Base-by-base conservation (phyloP, 1,284 basidiomycete species). In the Rhodotorula sp. region DNA sequence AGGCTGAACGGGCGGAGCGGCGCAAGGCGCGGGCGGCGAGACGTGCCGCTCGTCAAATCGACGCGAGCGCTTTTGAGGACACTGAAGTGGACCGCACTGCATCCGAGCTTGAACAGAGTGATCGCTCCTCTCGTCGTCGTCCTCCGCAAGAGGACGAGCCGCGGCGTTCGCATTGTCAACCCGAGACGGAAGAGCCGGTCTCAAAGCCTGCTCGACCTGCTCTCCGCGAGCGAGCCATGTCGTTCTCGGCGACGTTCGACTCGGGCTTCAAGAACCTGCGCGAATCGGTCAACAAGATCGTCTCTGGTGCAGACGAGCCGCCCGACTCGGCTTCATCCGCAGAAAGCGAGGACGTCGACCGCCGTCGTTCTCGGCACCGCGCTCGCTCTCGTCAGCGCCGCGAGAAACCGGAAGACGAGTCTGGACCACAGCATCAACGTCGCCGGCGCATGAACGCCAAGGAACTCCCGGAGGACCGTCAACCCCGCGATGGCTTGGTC, bases 201-300 rank as follows among this genome's bases (percentile, higher is more conserved):
- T 14, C 37, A 3, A 42, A 42, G 37, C 37, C 37, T 42, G 37
- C 37, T 10, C 20, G 49, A n/a, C 49, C 49, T n/a, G 24, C 49
- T 0, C 12, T 51, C 0, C 49, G 49, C 49, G 49, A 51, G 26
- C 49, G 70, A 6, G 70, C 70, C 20, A 64, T 63, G 63, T 70
- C 68, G 1, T 44, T 73, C 22, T 68, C 66, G 3, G 66, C 69
- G 20, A 62, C 58, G 14, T 24, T 68, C 24, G 72, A 70, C 22
- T 64, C 66, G 6, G 68, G 71, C 24, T 30, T 73, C 22, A 44
- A 55, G 51, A 59, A 51, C 12, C 17, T 73, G 7, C 68, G 71
- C 56, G 59, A 70, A 0, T 65, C 68, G 53, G 71, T 70, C 51
- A 58, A 24, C 53, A 68, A 66, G 58, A 66, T 66, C 29, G 60